Evolutionary conservation across 2,329 filamentous ascomycete species (phyloP).

Genomic region (Torrubiellomyces zombiae): DNA sequence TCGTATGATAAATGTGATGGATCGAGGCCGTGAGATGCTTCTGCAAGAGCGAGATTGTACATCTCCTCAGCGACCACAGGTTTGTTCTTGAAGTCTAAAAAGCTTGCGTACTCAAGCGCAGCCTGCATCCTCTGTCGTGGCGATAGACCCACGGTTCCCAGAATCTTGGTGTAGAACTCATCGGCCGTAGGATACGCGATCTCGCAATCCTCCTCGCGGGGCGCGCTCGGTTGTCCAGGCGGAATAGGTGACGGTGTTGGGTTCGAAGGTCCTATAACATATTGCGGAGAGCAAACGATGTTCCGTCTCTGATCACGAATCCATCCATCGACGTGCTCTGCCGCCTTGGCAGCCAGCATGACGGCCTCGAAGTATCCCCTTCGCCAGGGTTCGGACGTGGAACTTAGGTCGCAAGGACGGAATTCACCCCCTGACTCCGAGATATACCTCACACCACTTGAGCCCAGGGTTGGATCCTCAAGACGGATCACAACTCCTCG

Average conservation of each 20-base stretch:
- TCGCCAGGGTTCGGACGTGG: conserved; percentile 69
- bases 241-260: conserved; percentile 60
- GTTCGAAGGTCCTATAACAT: conserved; percentile 71
- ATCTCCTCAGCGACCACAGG: conserved; percentile 51
- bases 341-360: conserved; percentile 58
- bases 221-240: conserved; percentile 42
- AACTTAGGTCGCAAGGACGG: conserved; percentile 50
- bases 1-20: conserved; percentile 31
- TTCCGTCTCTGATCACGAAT: conserved; percentile 51
- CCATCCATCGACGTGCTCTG: conserved; percentile 71
- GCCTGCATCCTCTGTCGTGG: conserved; percentile 68
- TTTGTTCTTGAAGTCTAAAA: conserved; percentile 61
- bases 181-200: conserved; percentile 54
- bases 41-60: conserved; percentile 60
- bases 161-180: conserved; percentile 62
- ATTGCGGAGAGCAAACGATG: conserved; percentile 52
- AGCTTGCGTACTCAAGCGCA: conserved; percentile 68
- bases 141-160: conserved; percentile 66
- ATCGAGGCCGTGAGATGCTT: conserved; percentile 44
- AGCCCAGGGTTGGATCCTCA: conserved; percentile 54
- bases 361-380: conserved; percentile 72
- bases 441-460: conserved; percentile 43
- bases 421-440: conserved; percentile 50
- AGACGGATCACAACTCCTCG: conserved; percentile 45
- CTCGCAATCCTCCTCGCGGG: conserved; percentile 60